These are phyloP conservation scores for Heracleum sosnowskyi DNA, from an alignment of 129 eudicot genomes.

Conservation along the genomic window DNA sequence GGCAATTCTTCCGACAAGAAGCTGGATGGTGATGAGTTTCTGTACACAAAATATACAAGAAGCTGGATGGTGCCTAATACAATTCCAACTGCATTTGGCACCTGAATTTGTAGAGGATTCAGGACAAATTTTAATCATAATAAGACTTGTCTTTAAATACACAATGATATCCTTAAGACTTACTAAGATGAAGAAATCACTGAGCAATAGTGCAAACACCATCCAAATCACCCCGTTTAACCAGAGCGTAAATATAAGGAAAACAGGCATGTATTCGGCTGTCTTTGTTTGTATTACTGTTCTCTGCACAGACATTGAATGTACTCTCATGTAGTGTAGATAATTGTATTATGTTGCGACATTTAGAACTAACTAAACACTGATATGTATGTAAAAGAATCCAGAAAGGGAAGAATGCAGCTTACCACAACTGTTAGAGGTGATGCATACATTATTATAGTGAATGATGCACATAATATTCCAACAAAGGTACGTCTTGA, in stretches of 20 bases:
- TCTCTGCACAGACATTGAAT: background rate
- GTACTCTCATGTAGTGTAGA: background rate
- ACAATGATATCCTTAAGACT: background rate
- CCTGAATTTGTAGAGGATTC: slow-evolving; percentile 3
- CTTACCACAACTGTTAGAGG: slow-evolving; percentile 68
- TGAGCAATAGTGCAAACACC: slow-evolving; percentile 11
- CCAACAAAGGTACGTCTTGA: slow-evolving; percentile 53
- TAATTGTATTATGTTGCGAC: background rate
- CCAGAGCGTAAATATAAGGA: slow-evolving; percentile 14
- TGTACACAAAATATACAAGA: slow-evolving; percentile 9
- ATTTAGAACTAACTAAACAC: background rate
- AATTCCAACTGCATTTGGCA: slow-evolving; percentile 17
- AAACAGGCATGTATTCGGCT: slow-evolving; percentile 26
- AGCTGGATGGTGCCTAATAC: slow-evolving; percentile 13
- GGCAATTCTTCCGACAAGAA: background rate
- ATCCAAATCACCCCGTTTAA: slow-evolving; percentile 9
- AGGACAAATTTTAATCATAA: background rate
- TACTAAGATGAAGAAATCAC: slow-evolving; percentile 20
- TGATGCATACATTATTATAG: slow-evolving; percentile 58
- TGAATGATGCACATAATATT: slow-evolving; percentile 53
- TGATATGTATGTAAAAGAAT: background rate
- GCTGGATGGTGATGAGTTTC: slow-evolving; percentile 2
- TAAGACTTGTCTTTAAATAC: background rate
- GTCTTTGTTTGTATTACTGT: slow-evolving; percentile 18
- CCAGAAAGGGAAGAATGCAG: background rate